These are phyloP conservation scores for Nemania bipapillata DNA, from an alignment of 2,329 filamentous ascomycete species.

Conservation along the genomic window DNA sequence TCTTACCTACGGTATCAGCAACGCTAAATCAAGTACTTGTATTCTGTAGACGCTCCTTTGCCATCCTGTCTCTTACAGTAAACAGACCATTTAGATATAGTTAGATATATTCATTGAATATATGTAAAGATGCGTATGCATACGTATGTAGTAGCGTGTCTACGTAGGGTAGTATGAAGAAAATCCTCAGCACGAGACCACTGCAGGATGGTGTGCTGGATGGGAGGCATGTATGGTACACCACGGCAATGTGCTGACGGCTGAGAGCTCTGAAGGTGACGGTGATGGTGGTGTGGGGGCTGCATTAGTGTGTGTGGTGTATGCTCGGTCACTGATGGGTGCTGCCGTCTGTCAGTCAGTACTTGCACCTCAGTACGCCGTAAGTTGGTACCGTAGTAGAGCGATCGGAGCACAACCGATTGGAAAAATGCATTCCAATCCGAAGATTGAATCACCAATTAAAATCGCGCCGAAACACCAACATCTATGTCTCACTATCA, in stretches of 20 bases:
- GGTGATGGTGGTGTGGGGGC: conserved; percentile 11
- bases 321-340: not conserved
- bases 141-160: too few species aligned
- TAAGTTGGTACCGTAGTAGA: too few species aligned
- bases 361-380: not conserved
- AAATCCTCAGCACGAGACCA: not conserved
- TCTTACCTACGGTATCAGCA: not conserved
- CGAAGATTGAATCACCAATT: not conserved
- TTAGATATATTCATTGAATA: not conserved
- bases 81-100: too few species aligned
- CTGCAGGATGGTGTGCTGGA: too few species aligned
- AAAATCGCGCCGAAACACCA: not conserved
- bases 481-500: not conserved
- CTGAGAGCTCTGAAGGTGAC: not conserved
- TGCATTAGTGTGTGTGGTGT: not conserved
- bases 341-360: not conserved
- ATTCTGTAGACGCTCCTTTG: too few species aligned
- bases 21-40: not conserved
- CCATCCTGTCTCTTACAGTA: too few species aligned
- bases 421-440: not conserved
- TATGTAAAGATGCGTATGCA: too few species aligned
- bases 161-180: conserved; percentile 3
- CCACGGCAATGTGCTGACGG: not conserved
- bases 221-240: not conserved
- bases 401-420: conserved; percentile 14